Evolutionary conservation across 73 alveolate genomes (phyloP).

Genomic region (Tetrahymena thermophila): DNA sequence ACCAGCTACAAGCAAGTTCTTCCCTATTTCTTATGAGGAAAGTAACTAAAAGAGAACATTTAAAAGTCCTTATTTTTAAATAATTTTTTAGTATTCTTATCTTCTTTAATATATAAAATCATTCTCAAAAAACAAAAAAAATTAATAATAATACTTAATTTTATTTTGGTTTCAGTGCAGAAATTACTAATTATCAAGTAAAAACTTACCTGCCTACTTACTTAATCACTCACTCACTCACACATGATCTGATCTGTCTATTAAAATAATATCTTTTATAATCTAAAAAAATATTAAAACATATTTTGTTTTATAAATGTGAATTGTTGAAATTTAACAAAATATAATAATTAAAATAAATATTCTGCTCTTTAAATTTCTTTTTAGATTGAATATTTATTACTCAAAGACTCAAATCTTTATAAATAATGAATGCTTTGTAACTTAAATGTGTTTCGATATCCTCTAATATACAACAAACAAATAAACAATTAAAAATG

Average conservation of each 20-base stretch:
- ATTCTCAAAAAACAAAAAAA: background rate
- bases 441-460: background rate
- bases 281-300: no score
- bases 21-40: constrained; percentile 43
- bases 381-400: no score
- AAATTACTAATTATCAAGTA: background rate
- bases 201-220: no score
- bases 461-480: background rate
- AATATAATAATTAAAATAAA: no score
- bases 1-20: constrained; percentile 26
- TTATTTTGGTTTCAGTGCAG: background rate
- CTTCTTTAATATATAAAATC: background rate
- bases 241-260: no score
- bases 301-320: background rate
- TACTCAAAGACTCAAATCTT: background rate
- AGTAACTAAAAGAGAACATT: background rate
- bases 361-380: background rate
- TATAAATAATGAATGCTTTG: no score
- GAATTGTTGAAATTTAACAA: background rate
- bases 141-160: background rate
- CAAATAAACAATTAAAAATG: no score
- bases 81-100: background rate
- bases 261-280: no score
- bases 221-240: background rate
- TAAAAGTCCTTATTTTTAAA: background rate